A percentile compares a stretch with the other conserved stretches of the same genome.
Evolutionary conservation across 2,329 filamentous ascomycete species (phyloP).

Genomic region (Pseudogymnoascus sp.): DNA sequence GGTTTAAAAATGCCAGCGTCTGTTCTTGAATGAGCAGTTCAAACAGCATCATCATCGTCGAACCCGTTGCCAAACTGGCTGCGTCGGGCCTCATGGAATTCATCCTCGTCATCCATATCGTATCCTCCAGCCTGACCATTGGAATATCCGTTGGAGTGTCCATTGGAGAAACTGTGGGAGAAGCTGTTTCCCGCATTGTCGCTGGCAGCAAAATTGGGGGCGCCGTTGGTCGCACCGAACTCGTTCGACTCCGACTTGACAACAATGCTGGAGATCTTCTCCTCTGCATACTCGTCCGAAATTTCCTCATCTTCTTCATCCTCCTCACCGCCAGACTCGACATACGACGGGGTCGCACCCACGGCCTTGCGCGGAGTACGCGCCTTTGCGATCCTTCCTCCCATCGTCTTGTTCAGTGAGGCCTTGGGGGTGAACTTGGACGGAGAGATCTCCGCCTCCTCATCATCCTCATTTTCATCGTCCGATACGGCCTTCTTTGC

Average conservation of each 20-base stretch:
- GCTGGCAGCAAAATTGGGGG: neutral
- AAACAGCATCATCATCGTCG: neutral
- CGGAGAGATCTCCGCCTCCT: neutral
- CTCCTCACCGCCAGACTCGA: slow-evolving; percentile 5
- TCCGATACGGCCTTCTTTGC: slow-evolving; percentile 10
- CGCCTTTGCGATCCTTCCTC: slow-evolving; percentile 18
- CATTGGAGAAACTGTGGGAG: neutral
- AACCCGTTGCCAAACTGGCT: neutral
- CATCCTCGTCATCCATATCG: neutral
- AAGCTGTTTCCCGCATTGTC: neutral
- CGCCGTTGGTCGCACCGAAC: neutral
- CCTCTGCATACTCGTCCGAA: neutral
- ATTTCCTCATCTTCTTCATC: slow-evolving; percentile 10
- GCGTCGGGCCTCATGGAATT: neutral
- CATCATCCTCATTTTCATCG: slow-evolving; percentile 15
- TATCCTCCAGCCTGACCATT: neutral
- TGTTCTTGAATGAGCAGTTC: neutral
- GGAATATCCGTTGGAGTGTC: neutral
- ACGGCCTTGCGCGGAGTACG: neutral
- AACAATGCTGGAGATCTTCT: neutral
- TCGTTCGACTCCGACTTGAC: neutral
- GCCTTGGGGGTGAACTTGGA: slow-evolving; percentile 18
- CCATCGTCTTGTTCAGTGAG: slow-evolving; percentile 17
- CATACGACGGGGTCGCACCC: slow-evolving; percentile 2
- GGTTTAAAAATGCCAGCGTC: neutral